A percentile compares a stretch with the other conserved stretches of the same genome.
Evolutionary conservation across 805 yeast genomes (phyloP).

Genomic region (Candida dajiaensis): DNA sequence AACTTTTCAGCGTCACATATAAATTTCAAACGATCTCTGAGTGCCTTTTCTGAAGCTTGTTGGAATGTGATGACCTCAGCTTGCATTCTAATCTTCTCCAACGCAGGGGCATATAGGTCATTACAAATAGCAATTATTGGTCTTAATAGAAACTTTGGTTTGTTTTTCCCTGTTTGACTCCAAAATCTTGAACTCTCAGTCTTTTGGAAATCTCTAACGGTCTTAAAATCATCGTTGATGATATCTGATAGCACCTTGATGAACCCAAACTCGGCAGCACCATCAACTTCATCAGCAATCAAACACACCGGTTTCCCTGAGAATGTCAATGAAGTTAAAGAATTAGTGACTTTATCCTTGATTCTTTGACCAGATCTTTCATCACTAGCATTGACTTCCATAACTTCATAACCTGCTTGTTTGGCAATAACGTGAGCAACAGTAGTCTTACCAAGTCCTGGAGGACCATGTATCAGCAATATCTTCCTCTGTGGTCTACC

Average conservation of each 20-base stretch:
- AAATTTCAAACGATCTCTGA: conserved; percentile 41
- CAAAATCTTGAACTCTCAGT: conserved; percentile 21
- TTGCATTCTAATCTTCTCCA: conserved; percentile 67
- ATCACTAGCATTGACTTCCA: conserved; percentile 85
- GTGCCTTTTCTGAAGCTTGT: conserved; percentile 45
- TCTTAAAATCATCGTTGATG: conserved; percentile 49
- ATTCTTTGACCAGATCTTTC: conserved; percentile 60
- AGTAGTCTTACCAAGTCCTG: conserved; percentile 81
- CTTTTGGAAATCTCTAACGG: conserved; percentile 31
- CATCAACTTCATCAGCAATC: conserved; percentile 87
- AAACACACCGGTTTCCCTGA: conserved; percentile 74
- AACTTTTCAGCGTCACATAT: conserved; percentile 54
- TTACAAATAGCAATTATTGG: conserved; percentile 94
- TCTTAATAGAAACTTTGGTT: conserved; percentile 47
- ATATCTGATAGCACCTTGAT: conserved; percentile 54
- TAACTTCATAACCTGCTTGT: conserved; percentile 73
- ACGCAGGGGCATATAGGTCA: conserved; percentile 68
- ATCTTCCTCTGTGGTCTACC: conserved; percentile 59
- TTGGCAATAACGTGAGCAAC: conserved; percentile 80
- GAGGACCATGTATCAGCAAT: conserved; percentile 81
- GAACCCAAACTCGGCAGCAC: conserved; percentile 62
- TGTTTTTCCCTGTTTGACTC: conserved; percentile 27
- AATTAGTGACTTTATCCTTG: conserved; percentile 49
- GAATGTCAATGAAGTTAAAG: conserved; percentile 59
- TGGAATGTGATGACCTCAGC: conserved; percentile 68